phyloP scores from a whole-genome alignment of 2,329 filamentous ascomycete genomes.

The Orbilia ellipsospora region DNA sequence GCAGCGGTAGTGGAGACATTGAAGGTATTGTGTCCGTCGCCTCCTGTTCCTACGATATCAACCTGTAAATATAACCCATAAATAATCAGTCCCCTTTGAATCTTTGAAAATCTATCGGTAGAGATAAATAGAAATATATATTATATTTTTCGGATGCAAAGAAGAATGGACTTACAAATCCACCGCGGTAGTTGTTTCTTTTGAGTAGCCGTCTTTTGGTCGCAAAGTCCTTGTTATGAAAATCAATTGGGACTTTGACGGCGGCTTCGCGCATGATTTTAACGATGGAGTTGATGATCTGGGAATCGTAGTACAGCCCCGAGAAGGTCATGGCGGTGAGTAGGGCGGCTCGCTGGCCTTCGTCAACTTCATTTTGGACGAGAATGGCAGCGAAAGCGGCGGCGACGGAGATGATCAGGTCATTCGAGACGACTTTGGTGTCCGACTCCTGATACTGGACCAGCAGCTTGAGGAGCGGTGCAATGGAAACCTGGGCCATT shows the following conservation, averaged over 20 bases:
- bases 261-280: slow-evolving; percentile 84
- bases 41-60: slow-evolving; percentile 97
- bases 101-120: no score
- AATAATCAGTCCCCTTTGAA: neutral
- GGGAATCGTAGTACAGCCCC: slow-evolving; percentile 81
- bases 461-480: slow-evolving; percentile 48
- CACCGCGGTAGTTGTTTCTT: slow-evolving; percentile 81
- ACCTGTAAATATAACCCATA: slow-evolving; percentile 65
- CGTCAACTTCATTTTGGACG: slow-evolving; percentile 4
- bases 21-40: slow-evolving; percentile 96
- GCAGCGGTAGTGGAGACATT: slow-evolving; percentile 97
- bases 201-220: slow-evolving; percentile 70
- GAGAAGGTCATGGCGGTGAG: slow-evolving; percentile 94
- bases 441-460: slow-evolving; percentile 46
- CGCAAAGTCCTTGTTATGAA: slow-evolving; percentile 64
- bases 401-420: slow-evolving; percentile 26
- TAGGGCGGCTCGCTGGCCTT: slow-evolving; percentile 85
- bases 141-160: no score
- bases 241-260: slow-evolving; percentile 73
- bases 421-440: slow-evolving; percentile 8
- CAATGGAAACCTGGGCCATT: slow-evolving; percentile 35
- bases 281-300: slow-evolving; percentile 87
- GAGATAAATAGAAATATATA: slow-evolving; percentile 2
- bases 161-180: slow-evolving; percentile 72
- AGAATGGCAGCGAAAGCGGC: slow-evolving; percentile 38